Evolutionary conservation across 768 basidiomycete genomes (phyloP), one percentile per base, ranked within the genome.

Genomic region (Auricularia sp.): DNA sequence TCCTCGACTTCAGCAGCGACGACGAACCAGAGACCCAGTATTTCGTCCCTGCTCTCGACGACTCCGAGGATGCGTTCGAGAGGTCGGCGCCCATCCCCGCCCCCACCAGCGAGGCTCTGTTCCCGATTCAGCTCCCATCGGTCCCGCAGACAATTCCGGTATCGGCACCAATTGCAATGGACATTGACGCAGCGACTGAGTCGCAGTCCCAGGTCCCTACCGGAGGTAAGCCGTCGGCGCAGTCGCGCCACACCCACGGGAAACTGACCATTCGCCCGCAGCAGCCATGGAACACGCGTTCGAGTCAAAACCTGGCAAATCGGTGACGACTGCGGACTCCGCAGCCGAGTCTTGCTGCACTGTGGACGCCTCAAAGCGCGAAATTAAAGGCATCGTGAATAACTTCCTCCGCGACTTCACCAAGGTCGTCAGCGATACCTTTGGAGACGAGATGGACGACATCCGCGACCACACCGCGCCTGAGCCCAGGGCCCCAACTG

Each of bases 371-470:
- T 78, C 77, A 61, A 86, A 79, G 71, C 72, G 71, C 44, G 84
- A 87, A 62, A 72, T 88, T 6, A 74, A 77, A 63, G 61, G 66
- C 1, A 71, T 86, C 36, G 66, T 88, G 44, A 67, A 73, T 59
- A 74, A 75, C n/a, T 87, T 88, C 70, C 80, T 84, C 69, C 67
- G 71, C 10, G 80, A 84, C 63, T 73, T 89, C n/a, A 78, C 84
- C 44, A 74, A 72, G 14, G 74, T 81, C 64, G 69, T 87, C 33
- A 69, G 69, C 23, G 71, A 68, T 63, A 74, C 75, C 0, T 76
- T 82, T 61, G 77, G 76, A 36, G 66, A 72, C 34, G 67, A 71
- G 2, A 62, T 67, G 62, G 74, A 71, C 74, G 62, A 64, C 67
- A 39, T 64, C 72, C 14, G 75, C 74, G 54, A 74, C 74, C 68